Evolutionary conservation across 352 stramenopile genomes (phyloP).

Genomic region (Phytophthora brassicae): DNA sequence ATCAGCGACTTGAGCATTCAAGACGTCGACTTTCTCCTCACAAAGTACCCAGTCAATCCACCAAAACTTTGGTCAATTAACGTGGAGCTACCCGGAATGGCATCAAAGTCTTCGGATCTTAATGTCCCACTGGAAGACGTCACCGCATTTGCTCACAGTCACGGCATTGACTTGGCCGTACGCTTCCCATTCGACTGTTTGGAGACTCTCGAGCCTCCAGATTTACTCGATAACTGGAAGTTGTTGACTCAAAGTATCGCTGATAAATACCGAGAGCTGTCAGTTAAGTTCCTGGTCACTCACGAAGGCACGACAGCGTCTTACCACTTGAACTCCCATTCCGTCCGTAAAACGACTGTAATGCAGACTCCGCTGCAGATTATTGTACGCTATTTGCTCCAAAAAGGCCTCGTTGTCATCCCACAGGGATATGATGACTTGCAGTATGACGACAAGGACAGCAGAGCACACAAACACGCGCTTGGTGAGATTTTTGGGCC

Average conservation of each 20-base stretch:
- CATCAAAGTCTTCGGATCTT: not conserved
- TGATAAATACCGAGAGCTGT: conserved; percentile 27
- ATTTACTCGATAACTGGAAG: conserved; percentile 31
- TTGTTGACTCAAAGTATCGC: conserved; percentile 35
- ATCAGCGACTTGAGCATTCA: conserved; percentile 49
- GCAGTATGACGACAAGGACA: conserved; percentile 5
- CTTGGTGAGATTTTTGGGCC: conserved; percentile 41
- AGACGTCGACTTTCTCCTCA: conserved; percentile 64
- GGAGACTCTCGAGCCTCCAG: conserved; percentile 13
- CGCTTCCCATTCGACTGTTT: conserved; percentile 37
- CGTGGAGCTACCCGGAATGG: conserved; percentile 9
- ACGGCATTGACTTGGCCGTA: conserved; percentile 46
- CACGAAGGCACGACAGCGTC: conserved; percentile 36
- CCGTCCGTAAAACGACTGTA: conserved; percentile 23
- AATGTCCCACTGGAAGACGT: conserved; percentile 19
- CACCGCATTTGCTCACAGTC: conserved; percentile 43
- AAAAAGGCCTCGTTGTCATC: conserved; percentile 53
- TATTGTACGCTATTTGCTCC: conserved; percentile 47
- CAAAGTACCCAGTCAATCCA: conserved; percentile 19
- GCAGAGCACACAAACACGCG: conserved; percentile 20
- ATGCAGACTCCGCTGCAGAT: conserved; percentile 49
- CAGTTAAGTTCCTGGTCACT: conserved; percentile 45
- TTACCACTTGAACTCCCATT: conserved; percentile 35
- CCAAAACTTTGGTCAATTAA: conserved; percentile 31
- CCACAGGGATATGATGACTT: conserved; percentile 28